Conservation (phyloP, 371 early-diverging fungal species). For the Rhizopus stolonifer region DNA sequence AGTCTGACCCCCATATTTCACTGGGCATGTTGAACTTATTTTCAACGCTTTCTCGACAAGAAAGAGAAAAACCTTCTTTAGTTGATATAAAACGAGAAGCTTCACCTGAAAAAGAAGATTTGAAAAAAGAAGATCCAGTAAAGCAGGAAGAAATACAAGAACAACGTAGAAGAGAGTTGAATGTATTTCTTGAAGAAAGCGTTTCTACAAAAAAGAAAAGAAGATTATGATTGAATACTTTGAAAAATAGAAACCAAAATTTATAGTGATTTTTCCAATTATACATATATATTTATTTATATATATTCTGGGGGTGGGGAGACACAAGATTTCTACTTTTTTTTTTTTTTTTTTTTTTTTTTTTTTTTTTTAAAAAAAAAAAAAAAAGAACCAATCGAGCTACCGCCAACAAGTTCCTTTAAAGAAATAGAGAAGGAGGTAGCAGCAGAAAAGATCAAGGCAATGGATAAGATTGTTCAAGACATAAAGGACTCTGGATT, state of each 20-base stretch:
- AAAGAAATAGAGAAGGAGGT: slow-evolving; percentile 32
- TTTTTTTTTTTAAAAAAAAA: too few species aligned
- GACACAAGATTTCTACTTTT: too few species aligned
- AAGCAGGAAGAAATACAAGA: background rate
- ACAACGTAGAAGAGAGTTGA: background rate
- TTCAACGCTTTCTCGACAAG: background rate
- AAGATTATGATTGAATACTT: too few species aligned
- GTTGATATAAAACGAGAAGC: too few species aligned
- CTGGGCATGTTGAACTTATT: background rate
- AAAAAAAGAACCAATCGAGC: slow-evolving; percentile 9
- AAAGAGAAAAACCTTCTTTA: background rate
- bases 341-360: too few species aligned
- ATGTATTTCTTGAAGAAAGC: background rate
- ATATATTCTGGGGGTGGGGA: too few species aligned
- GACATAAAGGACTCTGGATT: slow-evolving; percentile 11
- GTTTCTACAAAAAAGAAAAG: background rate
- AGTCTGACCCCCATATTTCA: too few species aligned
- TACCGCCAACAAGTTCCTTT: slow-evolving; percentile 22
- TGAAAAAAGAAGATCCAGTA: too few species aligned
- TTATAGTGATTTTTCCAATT: too few species aligned
- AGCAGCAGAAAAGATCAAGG: slow-evolving; percentile 14
- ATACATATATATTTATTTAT: too few species aligned
- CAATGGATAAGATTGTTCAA: slow-evolving; percentile 20
- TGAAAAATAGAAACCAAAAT: too few species aligned
- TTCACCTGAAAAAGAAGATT: too few species aligned